Conservation (phyloP, 2,329 filamentous ascomycete species). For the Aphanoascus verrucosus region DNA sequence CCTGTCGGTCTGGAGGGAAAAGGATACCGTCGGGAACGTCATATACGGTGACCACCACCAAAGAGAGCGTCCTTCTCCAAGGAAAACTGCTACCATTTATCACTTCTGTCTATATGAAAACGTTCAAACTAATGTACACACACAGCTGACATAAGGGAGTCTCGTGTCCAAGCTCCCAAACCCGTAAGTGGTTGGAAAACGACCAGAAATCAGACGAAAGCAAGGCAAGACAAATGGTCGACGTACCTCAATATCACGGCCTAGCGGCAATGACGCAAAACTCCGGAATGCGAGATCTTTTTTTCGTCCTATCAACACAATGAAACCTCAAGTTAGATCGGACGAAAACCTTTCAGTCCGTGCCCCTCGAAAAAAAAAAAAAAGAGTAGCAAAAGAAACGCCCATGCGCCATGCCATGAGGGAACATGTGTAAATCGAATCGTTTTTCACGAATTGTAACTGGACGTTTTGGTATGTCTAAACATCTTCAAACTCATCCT, state of each 20-base stretch:
- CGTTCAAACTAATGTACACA: too few relatives aligned
- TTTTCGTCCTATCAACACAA: neutral
- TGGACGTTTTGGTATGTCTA: conserved; percentile 15
- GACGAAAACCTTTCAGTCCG: neutral
- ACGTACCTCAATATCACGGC: neutral
- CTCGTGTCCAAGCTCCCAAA: too few relatives aligned
- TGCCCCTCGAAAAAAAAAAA: neutral
- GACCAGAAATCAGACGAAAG: neutral
- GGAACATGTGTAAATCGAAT: neutral
- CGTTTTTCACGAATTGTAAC: neutral
- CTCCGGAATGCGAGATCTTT: neutral
- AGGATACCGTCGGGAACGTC: too few relatives aligned
- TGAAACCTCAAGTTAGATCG: neutral
- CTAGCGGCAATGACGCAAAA: neutral
- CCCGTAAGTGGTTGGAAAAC: neutral
- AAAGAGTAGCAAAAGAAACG: neutral
- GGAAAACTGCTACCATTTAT: too few relatives aligned
- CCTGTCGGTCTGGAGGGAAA: too few relatives aligned
- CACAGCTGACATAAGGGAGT: too few relatives aligned
- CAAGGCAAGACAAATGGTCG: neutral
- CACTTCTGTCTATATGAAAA: too few relatives aligned
- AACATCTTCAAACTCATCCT: conserved; percentile 37
- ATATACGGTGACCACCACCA: too few relatives aligned
- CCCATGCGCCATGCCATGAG: neutral
- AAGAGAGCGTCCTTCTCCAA: too few relatives aligned